Base-by-base conservation (phyloP, 2,329 filamentous ascomycete genomes). In the Xylariaceae sp. region DNA sequence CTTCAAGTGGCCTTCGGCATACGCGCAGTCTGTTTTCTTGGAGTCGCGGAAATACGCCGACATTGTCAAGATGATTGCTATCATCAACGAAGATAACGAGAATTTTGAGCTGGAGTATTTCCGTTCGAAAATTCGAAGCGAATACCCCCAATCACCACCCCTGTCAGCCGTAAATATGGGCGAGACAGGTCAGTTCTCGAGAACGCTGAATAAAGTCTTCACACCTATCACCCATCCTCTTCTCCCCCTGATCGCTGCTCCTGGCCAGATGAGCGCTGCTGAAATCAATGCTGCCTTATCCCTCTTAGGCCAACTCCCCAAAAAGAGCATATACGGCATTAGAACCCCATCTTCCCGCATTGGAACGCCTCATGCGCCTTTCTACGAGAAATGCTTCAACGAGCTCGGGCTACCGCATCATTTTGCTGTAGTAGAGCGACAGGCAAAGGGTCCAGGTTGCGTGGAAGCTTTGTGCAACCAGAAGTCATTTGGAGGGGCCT, bases 51-150 rank as follows among this genome's bases (percentile, higher is more conserved):
- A 79, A 44, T 89, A 89, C 52, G 85, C 85, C 35, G 87, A 94
- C 61, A 87, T 94, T 43, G 83, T 94, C 57, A 94, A 93, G 69
- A 93, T 94, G 86, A 93, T 93, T 55, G 82, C 85, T 24, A 83
- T 90, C 57, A 87, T 89, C 57, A 84, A 81, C 58, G 83, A 85
- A 31, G 82, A 86, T 59, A 87, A 89, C 57, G 87, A 90, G 54
- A 93, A 94, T 63, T 93, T 94, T 59, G 87, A 94, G 66, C 75
- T 94, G 26, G 89, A 94, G 63, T 90, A 90, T 63, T 94, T 95
- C 65, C 82, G 88, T 22, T 89, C 86, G 9, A 78, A 81, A 50
- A 83, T 93, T 59, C 81, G 81, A 55, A 69, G 76, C 22, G 79
- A 84, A 48, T 83, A 85, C 50, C 76, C 84, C 0, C 74, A 83